A percentile compares a stretch with the other conserved stretches of the same genome.
Evolutionary conservation across 2,329 filamentous ascomycete species (phyloP).

Genomic region (Sporothrix euskadiensis): DNA sequence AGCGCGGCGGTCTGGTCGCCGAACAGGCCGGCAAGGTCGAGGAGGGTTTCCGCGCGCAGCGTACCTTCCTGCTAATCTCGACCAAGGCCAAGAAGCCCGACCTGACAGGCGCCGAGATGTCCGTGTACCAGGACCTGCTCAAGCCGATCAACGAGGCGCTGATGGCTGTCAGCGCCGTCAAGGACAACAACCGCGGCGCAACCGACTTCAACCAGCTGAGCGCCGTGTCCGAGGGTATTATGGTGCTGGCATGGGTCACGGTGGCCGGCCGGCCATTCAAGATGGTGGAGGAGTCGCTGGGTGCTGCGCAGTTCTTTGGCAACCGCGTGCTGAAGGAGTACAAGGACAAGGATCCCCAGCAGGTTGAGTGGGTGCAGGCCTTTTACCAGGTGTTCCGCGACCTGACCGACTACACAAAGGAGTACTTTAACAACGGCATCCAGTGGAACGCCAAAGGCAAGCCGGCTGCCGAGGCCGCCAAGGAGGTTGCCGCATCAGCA

Average conservation of each 20-base stretch:
- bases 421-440: constrained; percentile 76
- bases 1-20: constrained; percentile 73
- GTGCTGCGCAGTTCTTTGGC: constrained; percentile 87
- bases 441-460: constrained; percentile 82
- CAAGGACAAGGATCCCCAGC: constrained; percentile 77
- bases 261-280: constrained; percentile 80
- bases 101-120: constrained; percentile 58
- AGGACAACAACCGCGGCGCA: constrained; percentile 76
- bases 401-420: constrained; percentile 79
- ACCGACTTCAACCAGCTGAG: constrained; percentile 78
- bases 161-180: constrained; percentile 74
- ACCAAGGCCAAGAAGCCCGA: constrained; percentile 93
- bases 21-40: constrained; percentile 67
- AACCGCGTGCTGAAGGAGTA: constrained; percentile 90
- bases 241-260: constrained; percentile 86
- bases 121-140: constrained; percentile 72
- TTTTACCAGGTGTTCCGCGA: constrained; percentile 90
- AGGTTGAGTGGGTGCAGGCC: constrained; percentile 87
- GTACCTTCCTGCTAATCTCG: constrained; percentile 82
- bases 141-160: constrained; percentile 85
- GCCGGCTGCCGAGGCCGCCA: constrained; percentile 66
- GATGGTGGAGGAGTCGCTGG: constrained; percentile 79
- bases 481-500: constrained; percentile 55
- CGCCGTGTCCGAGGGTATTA: constrained; percentile 86
- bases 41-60: constrained; percentile 76